Conservation (phyloP, 352 stramenopile genomes). For the Pythium folliculosum region DNA sequence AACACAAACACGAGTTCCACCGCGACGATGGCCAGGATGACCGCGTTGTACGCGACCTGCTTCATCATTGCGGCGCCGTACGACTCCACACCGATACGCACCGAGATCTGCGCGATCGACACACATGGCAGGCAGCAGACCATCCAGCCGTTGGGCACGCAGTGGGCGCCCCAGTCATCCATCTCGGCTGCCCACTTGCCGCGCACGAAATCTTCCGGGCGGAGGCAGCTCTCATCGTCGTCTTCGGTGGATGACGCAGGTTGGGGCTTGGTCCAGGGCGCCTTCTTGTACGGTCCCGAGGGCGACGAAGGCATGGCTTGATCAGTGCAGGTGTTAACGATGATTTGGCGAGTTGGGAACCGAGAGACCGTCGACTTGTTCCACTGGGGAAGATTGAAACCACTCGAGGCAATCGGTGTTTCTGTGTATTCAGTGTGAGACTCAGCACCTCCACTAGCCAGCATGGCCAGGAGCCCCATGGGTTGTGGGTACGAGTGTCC, state of each 20-base stretch:
- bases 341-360: too few relatives aligned
- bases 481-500: too few relatives aligned
- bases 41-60: constrained; percentile 32
- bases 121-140: constrained; percentile 48
- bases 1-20: not conserved
- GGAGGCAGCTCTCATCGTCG: not conserved
- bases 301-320: too few relatives aligned
- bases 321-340: too few relatives aligned
- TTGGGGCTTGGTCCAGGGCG: too few relatives aligned
- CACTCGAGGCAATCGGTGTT: too few relatives aligned
- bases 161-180: constrained; percentile 45
- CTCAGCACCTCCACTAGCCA: too few relatives aligned
- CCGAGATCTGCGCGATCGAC: constrained; percentile 47
- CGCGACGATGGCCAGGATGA: constrained; percentile 22
- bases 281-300: too few relatives aligned
- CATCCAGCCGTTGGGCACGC: constrained; percentile 57
- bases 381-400: too few relatives aligned
- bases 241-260: not conserved
- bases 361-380: too few relatives aligned
- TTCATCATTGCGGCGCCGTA: constrained; percentile 26
- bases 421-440: too few relatives aligned
- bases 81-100: constrained; percentile 37
- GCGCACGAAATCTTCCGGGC: constrained; percentile 6
- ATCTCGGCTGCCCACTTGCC: constrained; percentile 41
- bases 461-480: too few relatives aligned